These are phyloP conservation scores for Perkinsus olseni DNA, from an alignment of 169 alveolate genomes.

Conservation along the genomic window DNA sequence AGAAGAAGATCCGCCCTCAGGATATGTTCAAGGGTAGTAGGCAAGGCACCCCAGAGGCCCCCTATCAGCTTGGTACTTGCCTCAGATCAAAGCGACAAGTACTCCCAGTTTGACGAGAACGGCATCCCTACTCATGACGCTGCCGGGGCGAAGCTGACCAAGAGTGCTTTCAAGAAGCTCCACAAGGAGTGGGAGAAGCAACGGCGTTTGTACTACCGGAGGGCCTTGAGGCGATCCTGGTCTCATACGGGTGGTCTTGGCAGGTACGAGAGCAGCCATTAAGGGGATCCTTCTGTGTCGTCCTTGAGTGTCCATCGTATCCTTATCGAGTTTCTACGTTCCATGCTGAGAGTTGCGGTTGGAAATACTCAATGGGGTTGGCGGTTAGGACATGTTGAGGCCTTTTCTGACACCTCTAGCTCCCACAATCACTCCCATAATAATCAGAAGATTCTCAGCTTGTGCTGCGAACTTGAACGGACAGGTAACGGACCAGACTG, in stretches of 20 bases:
- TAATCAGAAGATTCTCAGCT: too few species aligned
- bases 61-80: too few species aligned
- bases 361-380: neutral
- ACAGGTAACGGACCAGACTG: too few species aligned
- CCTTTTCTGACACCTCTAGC: neutral
- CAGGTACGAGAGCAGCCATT: neutral
- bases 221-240: neutral
- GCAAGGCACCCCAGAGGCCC: neutral
- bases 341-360: neutral
- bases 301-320: too few species aligned
- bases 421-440: too few species aligned
- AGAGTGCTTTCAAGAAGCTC: slow-evolving; percentile 19
- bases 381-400: neutral
- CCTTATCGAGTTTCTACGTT: neutral
- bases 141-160: slow-evolving; percentile 17
- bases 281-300: neutral
- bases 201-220: neutral
- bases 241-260: neutral
- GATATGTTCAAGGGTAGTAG: slow-evolving; percentile 16
- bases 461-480: too few species aligned
- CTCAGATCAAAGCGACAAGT: slow-evolving; percentile 16
- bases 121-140: slow-evolving; percentile 34
- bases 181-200: slow-evolving; percentile 29
- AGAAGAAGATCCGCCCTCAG: slow-evolving; percentile 9
- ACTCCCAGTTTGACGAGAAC: slow-evolving; percentile 33